Conservation (phyloP, 768 basidiomycete species). For the Phaffia australis region DNA sequence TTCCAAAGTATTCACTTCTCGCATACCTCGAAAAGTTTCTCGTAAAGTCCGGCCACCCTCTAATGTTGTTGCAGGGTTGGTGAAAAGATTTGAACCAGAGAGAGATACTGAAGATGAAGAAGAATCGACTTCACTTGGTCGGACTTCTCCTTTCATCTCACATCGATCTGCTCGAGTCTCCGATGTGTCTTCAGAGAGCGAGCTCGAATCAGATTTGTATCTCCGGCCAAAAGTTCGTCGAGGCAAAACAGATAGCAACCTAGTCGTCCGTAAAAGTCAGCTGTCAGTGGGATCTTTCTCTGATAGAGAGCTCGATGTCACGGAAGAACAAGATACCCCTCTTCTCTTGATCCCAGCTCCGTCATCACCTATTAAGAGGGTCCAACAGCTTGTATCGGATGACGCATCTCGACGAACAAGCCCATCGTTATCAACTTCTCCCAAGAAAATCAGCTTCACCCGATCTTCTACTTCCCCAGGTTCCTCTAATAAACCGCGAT, state of each 20-base stretch:
- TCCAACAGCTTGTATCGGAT: neutral
- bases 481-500: too few species aligned
- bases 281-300: neutral
- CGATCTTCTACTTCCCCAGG: neutral
- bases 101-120: slow-evolving; percentile 21
- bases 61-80: neutral
- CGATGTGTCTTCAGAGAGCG: slow-evolving; percentile 14
- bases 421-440: slow-evolving; percentile 1
- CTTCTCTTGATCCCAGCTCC: slow-evolving; percentile 4
- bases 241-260: slow-evolving; percentile 9
- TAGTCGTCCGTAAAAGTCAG: neutral
- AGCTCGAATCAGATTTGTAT: slow-evolving; percentile 8
- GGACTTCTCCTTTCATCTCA: slow-evolving; percentile 4
- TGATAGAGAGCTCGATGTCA: slow-evolving; percentile 5
- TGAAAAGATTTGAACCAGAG: slow-evolving; percentile 1
- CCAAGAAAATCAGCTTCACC: neutral
- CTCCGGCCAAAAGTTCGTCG: slow-evolving; percentile 10
- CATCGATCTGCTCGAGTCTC: slow-evolving; percentile 9
- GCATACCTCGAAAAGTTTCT: neutral
- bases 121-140: slow-evolving; percentile 1
- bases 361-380: neutral
- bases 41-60: slow-evolving; percentile 10
- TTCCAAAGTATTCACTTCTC: neutral
- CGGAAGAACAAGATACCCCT: neutral
- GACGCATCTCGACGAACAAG: neutral